phyloP scores from a whole-genome alignment of 768 basidiomycete genomes.

The Naganishia onofrii region DNA sequence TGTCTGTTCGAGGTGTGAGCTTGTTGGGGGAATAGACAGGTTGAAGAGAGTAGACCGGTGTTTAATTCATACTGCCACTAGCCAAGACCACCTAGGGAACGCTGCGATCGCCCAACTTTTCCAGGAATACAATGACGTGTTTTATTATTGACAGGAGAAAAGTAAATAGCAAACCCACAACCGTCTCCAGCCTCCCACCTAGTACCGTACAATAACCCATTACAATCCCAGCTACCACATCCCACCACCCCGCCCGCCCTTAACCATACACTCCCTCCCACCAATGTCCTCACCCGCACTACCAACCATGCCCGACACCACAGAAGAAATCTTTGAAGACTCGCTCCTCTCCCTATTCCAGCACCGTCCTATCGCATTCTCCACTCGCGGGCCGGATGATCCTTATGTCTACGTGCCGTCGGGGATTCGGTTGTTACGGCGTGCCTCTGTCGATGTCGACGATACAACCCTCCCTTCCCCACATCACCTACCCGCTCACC shows the following conservation, averaged over 20 bases:
- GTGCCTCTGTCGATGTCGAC: neutral
- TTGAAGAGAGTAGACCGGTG: no score
- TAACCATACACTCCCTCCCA: no score
- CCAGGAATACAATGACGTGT: conserved; percentile 7
- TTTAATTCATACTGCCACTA: no score
- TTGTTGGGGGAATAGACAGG: no score
- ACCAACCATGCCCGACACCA: neutral
- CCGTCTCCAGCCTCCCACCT: no score
- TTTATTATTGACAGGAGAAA: neutral
- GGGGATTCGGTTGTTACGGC: neutral
- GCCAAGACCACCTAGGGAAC: no score
- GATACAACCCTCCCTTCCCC: no score
- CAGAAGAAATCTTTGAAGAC: conserved; percentile 30
- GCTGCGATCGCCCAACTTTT: conserved; percentile 20
- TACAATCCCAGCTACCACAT: neutral
- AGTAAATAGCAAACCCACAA: neutral
- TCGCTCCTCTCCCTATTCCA: conserved; percentile 30
- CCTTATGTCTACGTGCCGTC: conserved; percentile 29
- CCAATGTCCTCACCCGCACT: neutral
- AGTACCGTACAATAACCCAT: neutral
- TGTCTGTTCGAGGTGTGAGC: neutral
- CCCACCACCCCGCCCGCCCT: neutral
- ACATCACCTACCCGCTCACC: neutral
- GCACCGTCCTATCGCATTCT: conserved; percentile 30
- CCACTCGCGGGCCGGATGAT: conserved; percentile 2